phyloP scores from a whole-genome alignment of 495 filamentous ascomycete species.

The Aspergillus asperescens region DNA sequence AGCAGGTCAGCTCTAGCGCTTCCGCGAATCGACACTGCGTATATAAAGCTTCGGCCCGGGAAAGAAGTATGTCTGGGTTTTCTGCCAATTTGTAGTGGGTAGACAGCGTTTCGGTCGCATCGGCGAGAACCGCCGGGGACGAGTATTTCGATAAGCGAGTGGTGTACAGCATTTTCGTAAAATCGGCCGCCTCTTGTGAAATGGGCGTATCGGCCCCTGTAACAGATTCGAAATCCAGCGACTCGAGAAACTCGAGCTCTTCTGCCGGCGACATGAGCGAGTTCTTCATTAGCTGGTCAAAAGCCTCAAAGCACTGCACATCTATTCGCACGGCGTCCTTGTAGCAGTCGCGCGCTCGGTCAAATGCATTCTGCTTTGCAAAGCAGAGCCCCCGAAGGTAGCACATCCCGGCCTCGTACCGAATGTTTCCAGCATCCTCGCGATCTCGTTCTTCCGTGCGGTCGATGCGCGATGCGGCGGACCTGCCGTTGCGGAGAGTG shows the following conservation, averaged over 20 bases:
- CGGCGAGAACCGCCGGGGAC: slow-evolving; percentile 72
- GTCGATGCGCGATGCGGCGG: slow-evolving; percentile 45
- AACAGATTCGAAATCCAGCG: slow-evolving; percentile 84
- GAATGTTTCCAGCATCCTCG: slow-evolving; percentile 66
- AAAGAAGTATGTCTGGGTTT: slow-evolving; percentile 89
- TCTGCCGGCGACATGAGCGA: slow-evolving; percentile 95
- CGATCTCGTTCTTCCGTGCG: slow-evolving; percentile 57
- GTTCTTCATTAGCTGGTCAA: slow-evolving; percentile 97
- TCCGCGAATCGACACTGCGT: slow-evolving; percentile 91
- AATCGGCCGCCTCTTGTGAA: slow-evolving; percentile 80
- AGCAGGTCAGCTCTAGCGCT: slow-evolving; percentile 75
- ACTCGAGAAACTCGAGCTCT: slow-evolving; percentile 88
- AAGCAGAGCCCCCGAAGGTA: slow-evolving; percentile 90
- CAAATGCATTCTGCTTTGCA: slow-evolving; percentile 95
- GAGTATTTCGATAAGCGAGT: slow-evolving; percentile 95
- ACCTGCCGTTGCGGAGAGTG: slow-evolving; percentile 44
- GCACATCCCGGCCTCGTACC: slow-evolving; percentile 95
- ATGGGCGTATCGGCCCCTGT: slow-evolving; percentile 52
- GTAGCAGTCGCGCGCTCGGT: slow-evolving; percentile 96
- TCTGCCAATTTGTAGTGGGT: slow-evolving; percentile 84
- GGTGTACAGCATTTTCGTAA: slow-evolving; percentile 94
- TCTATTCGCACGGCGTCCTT: slow-evolving; percentile 95
- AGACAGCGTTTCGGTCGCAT: slow-evolving; percentile 83
- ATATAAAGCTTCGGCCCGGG: slow-evolving; percentile 87
- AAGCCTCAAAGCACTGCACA: slow-evolving; percentile 97